Evolutionary conservation across 768 basidiomycete genomes (phyloP), one percentile per base, ranked within the genome.

Genomic region (Lactarius evosmus): DNA sequence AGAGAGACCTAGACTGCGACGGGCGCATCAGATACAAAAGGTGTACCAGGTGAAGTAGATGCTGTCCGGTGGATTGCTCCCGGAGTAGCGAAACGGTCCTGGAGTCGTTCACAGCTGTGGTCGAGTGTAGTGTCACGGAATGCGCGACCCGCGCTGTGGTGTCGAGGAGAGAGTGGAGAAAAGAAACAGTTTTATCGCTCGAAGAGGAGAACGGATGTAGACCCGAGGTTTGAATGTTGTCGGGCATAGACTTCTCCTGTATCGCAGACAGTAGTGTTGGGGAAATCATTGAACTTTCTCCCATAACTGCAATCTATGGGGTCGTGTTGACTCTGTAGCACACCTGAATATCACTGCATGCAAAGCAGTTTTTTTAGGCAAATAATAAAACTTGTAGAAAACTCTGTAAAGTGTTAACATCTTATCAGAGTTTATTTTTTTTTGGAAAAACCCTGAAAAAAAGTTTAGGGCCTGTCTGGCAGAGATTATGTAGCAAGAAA

Each of bases 41-140:
- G 25, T 19, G 34, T 49, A 67, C 66, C 56, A 67, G 56, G 56
- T 67, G 63, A 17, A 66, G 60, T 1, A 38, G 17, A 41, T 66
- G 58, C 33, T 66, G 64, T 4, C 56, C 56, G 1, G 55, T 65
- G 7, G 64, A 66, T 33, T 67, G 66, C 41, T 67, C 56, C 7
- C 66, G 66, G 34, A 67, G 64, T 22, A 57, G 11, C 1, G 66
- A 67, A 38, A 67, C 60, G 27, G 64, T 66, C 55, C 56, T 67
- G n/a, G 66, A 61, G 55, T 67, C 59, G 40, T 63, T 56, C 3
- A 67, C 8, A 25, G 57, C 60, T 7, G 60, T 54, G 2, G 56
- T 41, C 12, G 62, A 63, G 54, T 67, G 64, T 2, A 67, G 40
- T 12, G 65, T 32, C 19, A 60, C 41, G 17, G 63, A 56, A 38